A percentile compares a stretch with the other conserved stretches of the same genome.
Conservation (phyloP, 148 eudicot genomes). For the Linanthus parryae region DNA sequence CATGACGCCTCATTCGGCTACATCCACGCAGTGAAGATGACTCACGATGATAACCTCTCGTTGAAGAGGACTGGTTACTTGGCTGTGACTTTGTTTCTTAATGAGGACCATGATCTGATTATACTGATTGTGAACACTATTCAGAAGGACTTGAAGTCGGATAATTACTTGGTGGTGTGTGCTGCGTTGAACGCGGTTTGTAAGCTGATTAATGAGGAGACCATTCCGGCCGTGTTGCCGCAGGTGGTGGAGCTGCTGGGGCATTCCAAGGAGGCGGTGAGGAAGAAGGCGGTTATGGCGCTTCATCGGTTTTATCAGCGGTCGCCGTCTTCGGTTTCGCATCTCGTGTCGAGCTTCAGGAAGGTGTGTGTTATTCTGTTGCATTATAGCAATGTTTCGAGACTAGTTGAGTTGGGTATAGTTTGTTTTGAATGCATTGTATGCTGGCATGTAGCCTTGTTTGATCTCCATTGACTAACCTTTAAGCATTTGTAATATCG, state of each 20-base stretch:
- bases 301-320: conserved; percentile 84
- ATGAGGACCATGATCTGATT: conserved; percentile 92
- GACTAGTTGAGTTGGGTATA: too few species aligned
- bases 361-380: conserved; percentile 38
- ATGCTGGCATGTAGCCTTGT: too few species aligned
- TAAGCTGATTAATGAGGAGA: conserved; percentile 89
- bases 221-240: conserved; percentile 84
- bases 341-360: conserved; percentile 71
- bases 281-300: conserved; percentile 98
- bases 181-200: conserved; percentile 93
- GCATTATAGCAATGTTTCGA: too few species aligned
- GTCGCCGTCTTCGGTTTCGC: conserved; percentile 68
- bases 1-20: conserved; percentile 90
- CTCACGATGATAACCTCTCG: conserved; percentile 60
- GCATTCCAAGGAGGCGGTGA: conserved; percentile 79
- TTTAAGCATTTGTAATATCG: too few species aligned
- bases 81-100: conserved; percentile 79
- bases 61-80: conserved; percentile 83
- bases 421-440: too few species aligned
- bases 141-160: conserved; percentile 94
- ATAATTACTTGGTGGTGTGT: conserved; percentile 80
- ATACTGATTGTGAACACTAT: conserved; percentile 93
- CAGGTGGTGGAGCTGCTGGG: conserved; percentile 86
- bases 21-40: conserved; percentile 94
- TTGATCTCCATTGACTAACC: too few species aligned